Evolutionary conservation across 805 yeast species (phyloP), one percentile per base, ranked within the genome.

Genomic region (Starmerella potacharoeniae): DNA sequence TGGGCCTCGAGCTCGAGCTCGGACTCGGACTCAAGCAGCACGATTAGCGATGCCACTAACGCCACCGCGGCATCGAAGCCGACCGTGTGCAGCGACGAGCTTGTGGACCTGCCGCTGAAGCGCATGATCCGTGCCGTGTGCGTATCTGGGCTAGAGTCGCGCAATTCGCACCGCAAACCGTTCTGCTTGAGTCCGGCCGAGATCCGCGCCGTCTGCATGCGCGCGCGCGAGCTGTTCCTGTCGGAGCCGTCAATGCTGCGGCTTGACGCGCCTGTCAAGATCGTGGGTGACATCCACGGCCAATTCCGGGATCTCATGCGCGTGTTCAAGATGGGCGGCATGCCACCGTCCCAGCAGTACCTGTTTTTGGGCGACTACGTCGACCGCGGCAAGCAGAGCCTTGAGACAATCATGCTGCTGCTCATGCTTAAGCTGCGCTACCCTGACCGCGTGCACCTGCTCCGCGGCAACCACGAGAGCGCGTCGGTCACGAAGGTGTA

Each of bases 381-480:
- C 47, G 98, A 93, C 71, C 79, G 99, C 61, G 99, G 99, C 54
- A 93, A 93, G 69, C 98, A 93, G 71, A 83, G 93, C 3, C 73
- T 93, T 53, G 99, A 93, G 69, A 93, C 98, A 0, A 88, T 93
- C 22, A 73, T 91, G 58, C 74, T 93, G 47, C 74, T 93, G 56
- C 74, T 93, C 48, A 88, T 96, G 69, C 89, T 88, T 71, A 93
- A 93, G 70, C 88, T 93, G 68, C 89, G 91, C 67, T 93, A 88
- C 65, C 97, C 98, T 0, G 95, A 90, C 65, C 90, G 90, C 70
- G 88, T 93, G 67, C 90, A 89, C 69, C 70, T 93, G 58, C 75
- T 93, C 40, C 76, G 98, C 62, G 98, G 98, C n/a, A 93, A 93
- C 70, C 98, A 93, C 72, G 98, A 93, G 73, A 88, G 96, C 69